Base-by-base conservation (phyloP, 805 yeast genomes). In the Candida cerambycidarum region DNA sequence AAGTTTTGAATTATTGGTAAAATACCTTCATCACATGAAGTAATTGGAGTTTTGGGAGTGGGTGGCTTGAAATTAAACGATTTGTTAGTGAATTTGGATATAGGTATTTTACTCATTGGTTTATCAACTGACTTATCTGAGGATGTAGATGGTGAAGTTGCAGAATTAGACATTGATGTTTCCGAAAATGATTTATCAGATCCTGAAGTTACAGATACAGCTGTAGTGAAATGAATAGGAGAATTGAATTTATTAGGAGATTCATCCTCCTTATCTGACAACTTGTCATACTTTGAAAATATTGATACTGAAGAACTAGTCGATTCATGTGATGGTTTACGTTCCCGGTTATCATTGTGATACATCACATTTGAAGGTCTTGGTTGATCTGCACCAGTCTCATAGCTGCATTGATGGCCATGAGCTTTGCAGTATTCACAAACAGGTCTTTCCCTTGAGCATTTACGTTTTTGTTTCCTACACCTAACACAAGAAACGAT, bases 401-500 rank as follows among this genome's bases (percentile, higher is more conserved):
- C 28, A 29, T 27, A 29, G 14, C 8, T 17, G 14, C 34, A 29
- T 12, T 14, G 27, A 19, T 23, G n/a, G 10, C 32, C 28, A 38
- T 38, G 33, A 9, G 5, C 17, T 15, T 29, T 6, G 15, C 34
- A 27, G 27, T 38, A 38, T 15, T 19, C 29, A 30, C 51, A 47
- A 14, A 33, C 14, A 8, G 51, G 45, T 8, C 29, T 30, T 23
- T 38, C 41, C 18, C 45, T 25, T 12, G 42, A 38, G 23, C 52
- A 48, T 32, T 39, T 43, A 5, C 50, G 35, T 25, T 46, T 45
- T 18, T 35, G 41, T 24, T 28, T 38, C 21, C 50, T 38, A 38
- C 52, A 48, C 4, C 37, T 21, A 5, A 35, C 28, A 39, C 52
- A 48, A 2, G 49, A 45, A 13, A 34, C 35, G 10, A 42, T 47